Percentiles rank a stretch among this genome's conserved stretches.
These are phyloP conservation scores for Lichtheimia ornata DNA, from an alignment of 371 early-diverging fungal genomes.

Conservation along the genomic window DNA sequence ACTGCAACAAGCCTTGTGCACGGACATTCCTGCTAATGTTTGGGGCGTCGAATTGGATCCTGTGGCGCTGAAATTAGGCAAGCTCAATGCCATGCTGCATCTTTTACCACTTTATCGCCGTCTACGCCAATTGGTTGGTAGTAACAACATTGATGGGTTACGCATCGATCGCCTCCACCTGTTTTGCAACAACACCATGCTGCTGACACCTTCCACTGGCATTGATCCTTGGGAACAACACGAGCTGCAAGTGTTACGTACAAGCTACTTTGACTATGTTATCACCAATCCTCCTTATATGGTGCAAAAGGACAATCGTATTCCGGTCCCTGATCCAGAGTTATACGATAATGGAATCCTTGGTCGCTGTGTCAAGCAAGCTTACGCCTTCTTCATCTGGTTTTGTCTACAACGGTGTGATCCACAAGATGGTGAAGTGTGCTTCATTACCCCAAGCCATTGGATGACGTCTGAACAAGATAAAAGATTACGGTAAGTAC, in stretches of 20 bases:
- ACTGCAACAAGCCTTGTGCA: conserved; percentile 27
- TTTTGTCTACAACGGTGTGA: conserved; percentile 41
- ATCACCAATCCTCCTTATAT: conserved; percentile 64
- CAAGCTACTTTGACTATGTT: background rate
- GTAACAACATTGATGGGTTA: conserved; percentile 21
- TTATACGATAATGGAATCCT: conserved; percentile 57
- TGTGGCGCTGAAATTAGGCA: conserved; percentile 52
- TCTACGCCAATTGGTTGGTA: conserved; percentile 20
- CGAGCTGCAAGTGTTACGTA: background rate
- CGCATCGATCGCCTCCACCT: conserved; percentile 41
- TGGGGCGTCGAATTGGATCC: conserved; percentile 69
- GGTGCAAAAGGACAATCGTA: conserved; percentile 62
- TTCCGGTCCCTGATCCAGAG: conserved; percentile 55
- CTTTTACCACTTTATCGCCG: conserved; percentile 42
- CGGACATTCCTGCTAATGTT: conserved; percentile 40
- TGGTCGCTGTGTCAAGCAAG: conserved; percentile 45
- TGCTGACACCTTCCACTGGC: conserved; percentile 29
- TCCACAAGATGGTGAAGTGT: conserved; percentile 37
- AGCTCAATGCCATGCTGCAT: conserved; percentile 41
- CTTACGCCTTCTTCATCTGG: conserved; percentile 53
- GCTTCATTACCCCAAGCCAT: conserved; percentile 60
- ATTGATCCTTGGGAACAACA: conserved; percentile 20
- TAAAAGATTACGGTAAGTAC: conserved; percentile 44
- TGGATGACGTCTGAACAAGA: conserved; percentile 68
- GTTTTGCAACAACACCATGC: conserved; percentile 62